Evolutionary conservation across 1,139 yeast species (phyloP).

Genomic region (Taphrina pruni): DNA sequence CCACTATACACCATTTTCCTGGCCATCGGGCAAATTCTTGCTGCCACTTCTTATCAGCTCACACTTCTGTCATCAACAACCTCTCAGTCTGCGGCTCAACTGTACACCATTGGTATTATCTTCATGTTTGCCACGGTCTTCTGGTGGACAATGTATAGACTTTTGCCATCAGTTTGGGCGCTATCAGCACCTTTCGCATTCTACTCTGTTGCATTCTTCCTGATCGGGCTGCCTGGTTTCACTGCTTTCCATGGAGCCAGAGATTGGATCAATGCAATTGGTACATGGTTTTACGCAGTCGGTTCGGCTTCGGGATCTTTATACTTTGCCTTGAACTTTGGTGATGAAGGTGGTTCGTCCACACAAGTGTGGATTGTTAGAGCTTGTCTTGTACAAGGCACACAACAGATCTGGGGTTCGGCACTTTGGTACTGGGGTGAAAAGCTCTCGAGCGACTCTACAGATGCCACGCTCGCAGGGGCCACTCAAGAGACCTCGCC

Average conservation of each 20-base stretch:
- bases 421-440: slow-evolving; percentile 44
- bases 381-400: slow-evolving; percentile 42
- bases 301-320: slow-evolving; percentile 43
- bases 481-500: slow-evolving; percentile 37
- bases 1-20: slow-evolving; percentile 42
- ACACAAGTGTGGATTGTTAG: slow-evolving; percentile 41
- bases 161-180: slow-evolving; percentile 34
- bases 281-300: slow-evolving; percentile 41
- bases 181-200: slow-evolving; percentile 42
- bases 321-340: slow-evolving; percentile 43
- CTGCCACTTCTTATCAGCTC: slow-evolving; percentile 43
- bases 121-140: slow-evolving; percentile 40
- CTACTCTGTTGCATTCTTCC: slow-evolving; percentile 42
- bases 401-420: slow-evolving; percentile 43
- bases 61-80: slow-evolving; percentile 41
- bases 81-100: slow-evolving; percentile 39
- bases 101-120: slow-evolving; percentile 40
- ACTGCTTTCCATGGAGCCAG: slow-evolving; percentile 27
- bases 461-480: slow-evolving; percentile 35
- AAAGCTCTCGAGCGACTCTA: slow-evolving; percentile 27
- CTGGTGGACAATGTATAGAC: slow-evolving; percentile 42
- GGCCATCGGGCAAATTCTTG: slow-evolving; percentile 43
- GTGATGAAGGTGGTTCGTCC: slow-evolving; percentile 43
- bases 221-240: slow-evolving; percentile 43
- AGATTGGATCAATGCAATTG: slow-evolving; percentile 40